Evolutionary conservation across 2,329 filamentous ascomycete genomes (phyloP), one percentile per base, ranked within the genome.

Genomic region (Teratosphaeria gauchensis): DNA sequence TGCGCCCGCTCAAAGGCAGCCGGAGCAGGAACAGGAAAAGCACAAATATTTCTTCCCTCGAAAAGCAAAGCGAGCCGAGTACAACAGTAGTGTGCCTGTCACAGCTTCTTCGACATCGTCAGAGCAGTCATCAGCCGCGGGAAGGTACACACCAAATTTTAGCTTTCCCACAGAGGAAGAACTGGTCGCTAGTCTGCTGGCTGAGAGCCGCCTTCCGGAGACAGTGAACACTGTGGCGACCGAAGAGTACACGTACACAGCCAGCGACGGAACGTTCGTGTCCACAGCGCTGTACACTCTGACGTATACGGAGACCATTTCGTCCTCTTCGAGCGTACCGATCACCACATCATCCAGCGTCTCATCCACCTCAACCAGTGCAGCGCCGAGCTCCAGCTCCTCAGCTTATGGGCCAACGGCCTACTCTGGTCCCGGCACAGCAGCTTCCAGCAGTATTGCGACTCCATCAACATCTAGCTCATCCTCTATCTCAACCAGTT

Each of bases 41-140:
- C 76, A 77, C 28, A 71, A 72, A 63, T 78, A 78, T 72, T 78
- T 78, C 68, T 77, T 77, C 61, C 75, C 76, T n/a, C 73, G 75
- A 58, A 72, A 77, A 57, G 66, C 77, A 32, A 78, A 77, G 68
- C 70, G 77, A 56, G 72, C 68, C 66, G 57, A 66, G 58, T 24
- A 53, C 58, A 56, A 51, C 58, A 60, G 58, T 11, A 33, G 11
- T 14, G 4, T 46, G 38, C n/a, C 31, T n/a, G 28, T 21, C 12
- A 54, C 52, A 54, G 24, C 9, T 24, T n/a, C 11, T 52, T 11
- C n/a, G 30, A 31, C 46, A 31, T 33, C 19, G 19, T 48, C 53
- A n/a, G 46, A 32, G 24, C 53, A 55, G 12, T 28, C 56, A 35
- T 56, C 58, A 33, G n/a, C 54, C 12, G 2, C 42, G 6, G 19